Percentiles rank a stretch among this genome's conserved stretches.
Conservation (phyloP, 1,284 basidiomycete species). For the Cryptococcus sp. region DNA sequence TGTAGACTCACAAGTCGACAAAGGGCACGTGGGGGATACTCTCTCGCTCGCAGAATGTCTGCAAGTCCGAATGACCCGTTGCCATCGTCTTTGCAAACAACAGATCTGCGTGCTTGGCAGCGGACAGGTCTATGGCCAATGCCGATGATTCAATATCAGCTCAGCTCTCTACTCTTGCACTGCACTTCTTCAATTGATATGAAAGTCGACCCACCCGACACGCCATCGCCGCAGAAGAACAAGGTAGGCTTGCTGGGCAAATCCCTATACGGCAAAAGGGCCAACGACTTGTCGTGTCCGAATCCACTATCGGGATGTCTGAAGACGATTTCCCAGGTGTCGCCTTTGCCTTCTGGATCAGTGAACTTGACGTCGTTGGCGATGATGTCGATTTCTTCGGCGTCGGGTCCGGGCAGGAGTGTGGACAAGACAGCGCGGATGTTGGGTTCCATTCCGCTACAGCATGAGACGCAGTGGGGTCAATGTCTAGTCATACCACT, state of each 20-base stretch:
- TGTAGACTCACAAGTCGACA: conserved; percentile 46
- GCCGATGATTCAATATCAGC: neutral
- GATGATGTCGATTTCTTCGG: conserved; percentile 79
- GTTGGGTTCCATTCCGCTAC: conserved; percentile 80
- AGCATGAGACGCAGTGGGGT: conserved; percentile 1
- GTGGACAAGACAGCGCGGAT: conserved; percentile 84
- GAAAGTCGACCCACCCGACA: conserved; percentile 65
- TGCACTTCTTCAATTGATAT: neutral
- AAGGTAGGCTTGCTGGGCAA: conserved; percentile 72
- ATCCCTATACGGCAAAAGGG: conserved; percentile 80
- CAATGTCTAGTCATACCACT: neutral
- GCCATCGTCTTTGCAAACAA: conserved; percentile 82
- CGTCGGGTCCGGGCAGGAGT: conserved; percentile 71
- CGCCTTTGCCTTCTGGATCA: conserved; percentile 61
- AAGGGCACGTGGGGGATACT: conserved; percentile 53
- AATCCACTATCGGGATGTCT: conserved; percentile 83
- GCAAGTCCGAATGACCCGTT: conserved; percentile 80
- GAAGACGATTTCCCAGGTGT: conserved; percentile 78
- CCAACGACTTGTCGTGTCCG: conserved; percentile 91
- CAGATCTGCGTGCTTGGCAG: conserved; percentile 82
- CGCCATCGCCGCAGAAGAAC: conserved; percentile 95
- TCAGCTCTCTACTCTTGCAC: neutral
- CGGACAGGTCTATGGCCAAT: conserved; percentile 70
- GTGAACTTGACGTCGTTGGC: conserved; percentile 75
- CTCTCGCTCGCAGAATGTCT: conserved; percentile 66